Evolutionary conservation across 169 alveolate genomes (phyloP), one percentile per base, ranked within the genome.

Genomic region (Plasmodium vivax): DNA sequence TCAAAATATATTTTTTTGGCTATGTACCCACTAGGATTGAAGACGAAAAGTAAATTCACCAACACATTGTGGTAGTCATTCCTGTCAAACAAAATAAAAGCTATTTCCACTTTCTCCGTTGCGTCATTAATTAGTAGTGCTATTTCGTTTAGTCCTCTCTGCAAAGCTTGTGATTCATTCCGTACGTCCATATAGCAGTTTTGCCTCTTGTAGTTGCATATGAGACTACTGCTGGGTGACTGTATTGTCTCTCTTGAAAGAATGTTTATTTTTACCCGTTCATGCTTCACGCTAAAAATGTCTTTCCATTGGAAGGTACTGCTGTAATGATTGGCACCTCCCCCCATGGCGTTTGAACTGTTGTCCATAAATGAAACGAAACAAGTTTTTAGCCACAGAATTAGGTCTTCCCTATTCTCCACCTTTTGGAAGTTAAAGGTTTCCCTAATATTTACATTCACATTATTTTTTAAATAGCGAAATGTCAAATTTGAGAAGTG

Each of bases 21-120:
- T 82, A 92, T 82, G 54, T 82, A 62, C 32, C 95, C 95, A 92
- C 81, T 81, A 36, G 92, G 38, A 23, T 19, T 92, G 58, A 82
- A 82, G 43, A 36, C n/a, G 47, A 92, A 92, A 73, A 47, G 77
- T 82, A 92, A 82, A 32, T 23, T 83, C 38, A 92, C 85, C 58
- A 92, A 56, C 32, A 92, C 23, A 41, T 36, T 92, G 30, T 92
- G 92, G 41, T 71, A 56, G 56, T 92, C 80, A 71, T 45, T 54
- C 12, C 51, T 51, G 75, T 92, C 92, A 54, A 27, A 92, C 75
- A 92, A 82, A 56, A 92, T 92, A 92, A 77, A 92, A 32, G 85
- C 71, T 43, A 92, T 92, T 82, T 82, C 81, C 23, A 92, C 51
- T 51, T 72, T 38, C 73, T 92, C 38, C 47, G 47, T 51, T 41